Evolutionary conservation across 2,329 filamentous ascomycete species (phyloP), one percentile per base, ranked within the genome.

Genomic region (Fusarium buxicola): DNA sequence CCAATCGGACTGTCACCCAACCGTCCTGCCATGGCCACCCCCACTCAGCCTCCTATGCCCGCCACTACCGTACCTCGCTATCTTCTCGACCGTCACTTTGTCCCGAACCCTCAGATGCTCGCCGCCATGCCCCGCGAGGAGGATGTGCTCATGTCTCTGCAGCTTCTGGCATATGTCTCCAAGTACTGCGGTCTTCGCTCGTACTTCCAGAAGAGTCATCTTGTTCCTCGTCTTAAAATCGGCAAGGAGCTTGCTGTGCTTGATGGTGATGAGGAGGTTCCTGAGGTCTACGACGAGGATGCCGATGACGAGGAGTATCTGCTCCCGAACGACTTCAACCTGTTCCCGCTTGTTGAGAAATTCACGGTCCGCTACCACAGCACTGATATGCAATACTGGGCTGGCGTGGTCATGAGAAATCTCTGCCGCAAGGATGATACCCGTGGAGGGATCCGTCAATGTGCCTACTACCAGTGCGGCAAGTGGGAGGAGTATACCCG

Each of bases 321-420:
- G 24, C 84, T 96, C 8, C 91, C 94, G 12, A 94, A 98, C 73
- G 92, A 98, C 76, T 94, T 96, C 79, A 99, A 99, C 78, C 96
- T 99, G 66, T 99, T 99, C 78, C 95, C 95, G 3, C 82, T 99
- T 31, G 95, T 99, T 43, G 95, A 99, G 78, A 98, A 97, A 77
- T 99, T 98, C 75, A 99, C 95, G 5, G 92, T 97, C 27, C 89
- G 95, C 65, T 93, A 97, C 73, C 92, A 97, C 78, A 93, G 92
- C 65, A 92, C 92, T 58, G 94, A 97, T 74, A 99, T 99, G 95
- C 94, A 97, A 76, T 99, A 99, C 80, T 99, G 95, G 95, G 95
- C 95, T 15, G 95, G 94, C 61, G 95, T 99, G 13, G 95, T 99
- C 40, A 99, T 99, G 95, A 87, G 95, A 65, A 99, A 99, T 74